phyloP scores from a whole-genome alignment of 2,329 filamentous ascomycete genomes.

The Apiospora marii region DNA sequence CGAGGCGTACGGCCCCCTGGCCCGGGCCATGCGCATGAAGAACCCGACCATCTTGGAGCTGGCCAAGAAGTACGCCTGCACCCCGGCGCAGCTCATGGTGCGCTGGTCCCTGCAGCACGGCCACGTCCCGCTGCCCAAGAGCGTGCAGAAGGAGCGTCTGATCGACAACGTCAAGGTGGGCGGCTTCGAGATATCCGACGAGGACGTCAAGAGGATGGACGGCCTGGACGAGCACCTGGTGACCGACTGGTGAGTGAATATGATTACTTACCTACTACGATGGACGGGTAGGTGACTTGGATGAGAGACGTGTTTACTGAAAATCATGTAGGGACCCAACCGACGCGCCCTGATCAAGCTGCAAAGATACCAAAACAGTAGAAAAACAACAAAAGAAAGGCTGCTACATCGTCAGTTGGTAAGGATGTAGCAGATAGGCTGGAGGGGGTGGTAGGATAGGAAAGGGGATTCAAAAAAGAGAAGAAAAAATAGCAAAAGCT shows the following conservation, averaged over 20 bases:
- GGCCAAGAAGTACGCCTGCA: constrained; percentile 73
- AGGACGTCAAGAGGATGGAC: constrained; percentile 70
- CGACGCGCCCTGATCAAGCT: not conserved
- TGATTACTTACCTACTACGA: not conserved
- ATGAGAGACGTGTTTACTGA: not conserved
- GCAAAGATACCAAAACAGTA: not conserved
- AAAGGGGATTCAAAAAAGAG: too few relatives aligned
- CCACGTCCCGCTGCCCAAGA: constrained; percentile 79
- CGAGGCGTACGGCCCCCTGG: constrained; percentile 83
- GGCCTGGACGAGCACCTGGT: constrained; percentile 75
- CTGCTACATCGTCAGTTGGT: not conserved
- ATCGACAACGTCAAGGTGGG: constrained; percentile 69
- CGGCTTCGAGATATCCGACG: constrained; percentile 65
- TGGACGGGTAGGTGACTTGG: not conserved
- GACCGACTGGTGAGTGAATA: constrained; percentile 64
- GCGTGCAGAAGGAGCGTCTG: constrained; percentile 67
- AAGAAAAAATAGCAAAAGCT: constrained; percentile 13
- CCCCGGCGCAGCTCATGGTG: constrained; percentile 77
- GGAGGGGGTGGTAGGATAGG: not conserved
- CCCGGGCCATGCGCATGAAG: constrained; percentile 72
- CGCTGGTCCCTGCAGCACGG: constrained; percentile 80
- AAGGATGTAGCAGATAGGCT: not conserved
- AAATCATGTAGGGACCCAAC: constrained; percentile 10
- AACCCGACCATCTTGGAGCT: constrained; percentile 69
- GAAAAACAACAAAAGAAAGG: not conserved